These are phyloP conservation scores for Lachancea fermentati DNA, from an alignment of 805 yeast species.

Conservation along the genomic window DNA sequence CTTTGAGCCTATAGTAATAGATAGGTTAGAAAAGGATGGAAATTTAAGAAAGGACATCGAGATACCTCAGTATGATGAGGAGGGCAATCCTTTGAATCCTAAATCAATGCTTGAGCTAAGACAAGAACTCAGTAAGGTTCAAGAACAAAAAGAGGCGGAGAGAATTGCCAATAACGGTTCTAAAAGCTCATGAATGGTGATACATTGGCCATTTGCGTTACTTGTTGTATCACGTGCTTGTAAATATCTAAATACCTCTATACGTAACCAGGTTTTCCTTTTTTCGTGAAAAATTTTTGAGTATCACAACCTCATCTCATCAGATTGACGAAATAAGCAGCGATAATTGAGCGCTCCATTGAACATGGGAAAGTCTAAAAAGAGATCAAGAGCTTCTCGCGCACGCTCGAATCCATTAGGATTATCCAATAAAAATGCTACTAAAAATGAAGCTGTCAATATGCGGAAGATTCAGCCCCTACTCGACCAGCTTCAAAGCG, in stretches of 20 bases:
- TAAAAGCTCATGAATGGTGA: neutral
- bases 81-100: conserved; percentile 35
- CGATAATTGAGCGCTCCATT: conserved; percentile 8
- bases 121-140: conserved; percentile 15
- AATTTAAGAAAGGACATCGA: conserved; percentile 54
- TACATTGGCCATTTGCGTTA: too few relatives aligned
- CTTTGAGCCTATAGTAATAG: conserved; percentile 70
- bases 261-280: neutral
- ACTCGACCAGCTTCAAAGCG: conserved; percentile 55
- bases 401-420: conserved; percentile 35
- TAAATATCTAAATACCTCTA: neutral
- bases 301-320: conserved; percentile 11
- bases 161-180: conserved; percentile 9
- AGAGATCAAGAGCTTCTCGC: conserved; percentile 48
- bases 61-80: conserved; percentile 47
- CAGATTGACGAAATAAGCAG: conserved; percentile 3
- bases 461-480: conserved; percentile 62
- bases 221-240: conserved; percentile 2
- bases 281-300: neutral
- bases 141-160: conserved; percentile 11
- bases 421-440: conserved; percentile 29
- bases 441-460: conserved; percentile 43
- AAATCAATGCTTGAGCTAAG: conserved; percentile 16
- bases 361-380: conserved; percentile 71
- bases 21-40: conserved; percentile 56